These are phyloP conservation scores for Fraxinus xanthoxyloides DNA, from an alignment of 305 asterid genomes.

Conservation along the genomic window DNA sequence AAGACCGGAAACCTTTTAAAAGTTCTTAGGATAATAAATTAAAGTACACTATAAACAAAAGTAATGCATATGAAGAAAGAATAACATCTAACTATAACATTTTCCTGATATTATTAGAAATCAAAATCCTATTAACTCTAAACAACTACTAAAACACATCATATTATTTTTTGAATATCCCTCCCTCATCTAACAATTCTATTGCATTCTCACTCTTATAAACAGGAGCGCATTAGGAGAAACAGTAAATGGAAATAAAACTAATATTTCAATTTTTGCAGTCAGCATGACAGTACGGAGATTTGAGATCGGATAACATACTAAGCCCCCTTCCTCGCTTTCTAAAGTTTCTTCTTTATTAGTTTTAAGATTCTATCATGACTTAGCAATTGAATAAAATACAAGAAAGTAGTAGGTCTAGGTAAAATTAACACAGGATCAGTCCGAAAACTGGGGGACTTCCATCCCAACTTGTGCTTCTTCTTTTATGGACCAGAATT, in stretches of 20 bases:
- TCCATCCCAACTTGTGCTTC: background rate
- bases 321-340: background rate
- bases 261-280: background rate
- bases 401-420: background rate
- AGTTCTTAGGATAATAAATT: background rate
- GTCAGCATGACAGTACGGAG: background rate
- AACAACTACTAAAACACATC: background rate
- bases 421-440: background rate
- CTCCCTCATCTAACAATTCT: background rate
- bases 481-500: background rate
- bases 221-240: background rate
- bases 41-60: background rate
- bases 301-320: background rate
- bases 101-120: background rate
- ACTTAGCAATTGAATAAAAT: background rate
- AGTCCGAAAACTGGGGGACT: background rate
- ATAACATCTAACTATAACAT: background rate
- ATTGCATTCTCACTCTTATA: background rate
- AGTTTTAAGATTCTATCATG: background rate
- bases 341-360: background rate
- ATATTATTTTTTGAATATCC: background rate
- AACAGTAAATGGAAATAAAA: background rate
- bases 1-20: background rate
- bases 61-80: background rate
- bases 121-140: background rate